Percentiles rank a stretch among this genome's conserved stretches.
These are phyloP conservation scores for Hyphopichia burtonii DNA, from an alignment of 1,139 yeast species.

Conservation along the genomic window DNA sequence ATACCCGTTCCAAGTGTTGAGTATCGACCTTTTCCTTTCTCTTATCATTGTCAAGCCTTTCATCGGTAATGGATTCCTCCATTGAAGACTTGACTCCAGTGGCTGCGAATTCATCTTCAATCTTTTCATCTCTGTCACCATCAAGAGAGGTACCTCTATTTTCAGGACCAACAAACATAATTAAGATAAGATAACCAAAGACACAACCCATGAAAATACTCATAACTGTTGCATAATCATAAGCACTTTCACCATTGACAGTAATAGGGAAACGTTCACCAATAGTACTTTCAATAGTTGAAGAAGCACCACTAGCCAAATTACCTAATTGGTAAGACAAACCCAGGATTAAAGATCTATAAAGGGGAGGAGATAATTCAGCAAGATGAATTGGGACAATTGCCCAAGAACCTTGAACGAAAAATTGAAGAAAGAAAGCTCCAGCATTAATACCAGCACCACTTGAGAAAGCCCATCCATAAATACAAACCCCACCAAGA, in stretches of 20 bases:
- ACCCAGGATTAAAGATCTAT: constrained; percentile 65
- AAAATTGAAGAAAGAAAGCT: constrained; percentile 49
- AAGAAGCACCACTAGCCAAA: constrained; percentile 68
- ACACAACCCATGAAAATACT: constrained; percentile 39
- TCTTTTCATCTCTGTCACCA: constrained; percentile 7
- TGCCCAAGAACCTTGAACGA: constrained; percentile 81
- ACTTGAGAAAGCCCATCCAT: constrained; percentile 61
- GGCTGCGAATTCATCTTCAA: constrained; percentile 2
- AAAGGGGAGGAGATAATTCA: constrained; percentile 63
- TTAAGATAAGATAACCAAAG: constrained; percentile 27
- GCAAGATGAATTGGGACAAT: constrained; percentile 67
- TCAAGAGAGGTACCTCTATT: constrained; percentile 6
- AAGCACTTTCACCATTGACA: constrained; percentile 18
- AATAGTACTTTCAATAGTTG: constrained; percentile 67
- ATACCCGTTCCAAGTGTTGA: neutral
- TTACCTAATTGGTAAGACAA: constrained; percentile 72
- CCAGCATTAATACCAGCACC: constrained; percentile 28
- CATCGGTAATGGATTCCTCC: constrained; percentile 4
- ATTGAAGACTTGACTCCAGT: constrained; percentile 3
- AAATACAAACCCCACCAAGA: constrained; percentile 56
- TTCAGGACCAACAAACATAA: constrained; percentile 35
- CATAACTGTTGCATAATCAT: constrained; percentile 50
- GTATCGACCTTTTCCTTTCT: neutral
- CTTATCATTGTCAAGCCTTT: neutral
- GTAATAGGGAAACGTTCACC: constrained; percentile 56